Conservation (phyloP, 1,139 yeast genomes). For the Pichia inconspicua region DNA sequence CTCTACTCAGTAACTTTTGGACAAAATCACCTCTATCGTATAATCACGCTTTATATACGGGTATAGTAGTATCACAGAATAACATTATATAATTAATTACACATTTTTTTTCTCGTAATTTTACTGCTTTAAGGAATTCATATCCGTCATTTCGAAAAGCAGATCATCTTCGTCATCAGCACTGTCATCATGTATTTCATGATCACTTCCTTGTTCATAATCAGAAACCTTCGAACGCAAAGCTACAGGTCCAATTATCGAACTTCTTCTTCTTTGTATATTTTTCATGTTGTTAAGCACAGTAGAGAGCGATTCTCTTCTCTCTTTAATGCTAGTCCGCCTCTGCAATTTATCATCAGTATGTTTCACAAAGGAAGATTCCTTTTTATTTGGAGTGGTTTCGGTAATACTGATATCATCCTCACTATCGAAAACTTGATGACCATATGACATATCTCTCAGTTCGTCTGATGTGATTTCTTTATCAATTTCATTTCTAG, state of each 20-base stretch:
- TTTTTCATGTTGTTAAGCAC: constrained; percentile 3
- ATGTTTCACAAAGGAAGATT: not conserved
- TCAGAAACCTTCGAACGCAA: constrained; percentile 22
- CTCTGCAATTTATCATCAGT: not conserved
- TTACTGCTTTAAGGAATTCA: constrained; percentile 35
- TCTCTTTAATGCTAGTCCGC: not conserved
- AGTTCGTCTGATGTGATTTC: constrained; percentile 16
- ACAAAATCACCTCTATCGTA: no score
- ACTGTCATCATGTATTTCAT: constrained; percentile 1
- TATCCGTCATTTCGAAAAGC: constrained; percentile 84
- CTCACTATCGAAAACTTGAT: constrained; percentile 47
- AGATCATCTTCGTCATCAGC: constrained; percentile 68
- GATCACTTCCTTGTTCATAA: constrained; percentile 30
- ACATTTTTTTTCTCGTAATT: no score
- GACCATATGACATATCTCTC: constrained; percentile 34
- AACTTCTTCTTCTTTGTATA: constrained; percentile 12
- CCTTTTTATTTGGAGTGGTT: not conserved
- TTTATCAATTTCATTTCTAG: not conserved
- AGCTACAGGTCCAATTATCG: not conserved
- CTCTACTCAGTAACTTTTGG: no score
- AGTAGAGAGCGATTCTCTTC: constrained; percentile 4
- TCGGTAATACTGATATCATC: constrained; percentile 32
- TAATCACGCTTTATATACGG: no score
- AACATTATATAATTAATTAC: not conserved
- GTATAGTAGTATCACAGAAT: no score